A percentile compares a stretch with the other conserved stretches of the same genome.
phyloP scores from a whole-genome alignment of 192 early-diverging fungal species.

The Phycomyces blakesleeanus region DNA sequence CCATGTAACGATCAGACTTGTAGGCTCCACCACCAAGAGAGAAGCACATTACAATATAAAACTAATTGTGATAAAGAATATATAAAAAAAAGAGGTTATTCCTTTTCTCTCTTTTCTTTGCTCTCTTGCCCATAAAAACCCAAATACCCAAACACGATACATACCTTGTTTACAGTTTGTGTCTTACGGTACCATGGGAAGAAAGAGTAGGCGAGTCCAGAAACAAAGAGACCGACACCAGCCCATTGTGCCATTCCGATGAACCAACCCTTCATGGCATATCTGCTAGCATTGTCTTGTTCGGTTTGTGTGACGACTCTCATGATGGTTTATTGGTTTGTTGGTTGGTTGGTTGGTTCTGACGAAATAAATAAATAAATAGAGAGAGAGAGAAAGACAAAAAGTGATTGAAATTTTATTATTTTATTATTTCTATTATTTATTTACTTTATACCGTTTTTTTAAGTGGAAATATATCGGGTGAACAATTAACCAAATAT shows the following conservation, averaged over 20 bases:
- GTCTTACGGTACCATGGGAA: constrained; percentile 32
- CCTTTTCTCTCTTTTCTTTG: too few species aligned
- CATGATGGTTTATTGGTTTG: too few species aligned
- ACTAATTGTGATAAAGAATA: constrained; percentile 14
- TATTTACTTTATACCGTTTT: too few species aligned
- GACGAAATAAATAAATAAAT: not conserved
- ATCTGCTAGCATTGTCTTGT: constrained; percentile 29
- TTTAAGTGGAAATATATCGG: not conserved
- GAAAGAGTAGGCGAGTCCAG: constrained; percentile 20
- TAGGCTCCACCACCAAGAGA: constrained; percentile 39
- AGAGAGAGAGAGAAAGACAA: too few species aligned
- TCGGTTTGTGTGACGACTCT: constrained; percentile 34
- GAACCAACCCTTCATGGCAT: constrained; percentile 41
- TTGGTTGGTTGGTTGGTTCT: too few species aligned
- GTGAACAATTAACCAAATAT: too few species aligned
- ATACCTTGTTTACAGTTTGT: constrained; percentile 36
- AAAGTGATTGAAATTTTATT: too few species aligned
- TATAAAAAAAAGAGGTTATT: not conserved
- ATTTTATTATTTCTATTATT: too few species aligned
- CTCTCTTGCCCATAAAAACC: not conserved
- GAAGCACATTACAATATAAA: constrained; percentile 40
- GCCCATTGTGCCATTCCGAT: constrained; percentile 37
- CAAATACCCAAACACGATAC: too few species aligned
- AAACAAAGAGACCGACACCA: constrained; percentile 33
- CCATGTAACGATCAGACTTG: constrained; percentile 37